Evolutionary conservation across 306 rosid genomes (phyloP).

Genomic region (Canavalia ensiformis): DNA sequence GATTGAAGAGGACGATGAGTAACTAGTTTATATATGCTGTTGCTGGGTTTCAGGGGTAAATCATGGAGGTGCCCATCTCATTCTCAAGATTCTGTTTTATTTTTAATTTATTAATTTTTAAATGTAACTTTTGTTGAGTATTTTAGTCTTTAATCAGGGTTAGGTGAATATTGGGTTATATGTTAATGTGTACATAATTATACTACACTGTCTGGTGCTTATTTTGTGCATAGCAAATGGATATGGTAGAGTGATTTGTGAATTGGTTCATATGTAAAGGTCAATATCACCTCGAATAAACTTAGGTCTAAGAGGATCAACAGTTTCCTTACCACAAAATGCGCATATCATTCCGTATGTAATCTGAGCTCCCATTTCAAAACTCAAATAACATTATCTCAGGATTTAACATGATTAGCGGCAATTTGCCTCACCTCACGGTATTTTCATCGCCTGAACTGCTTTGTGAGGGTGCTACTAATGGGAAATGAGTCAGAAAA

Average conservation of each 20-base stretch:
- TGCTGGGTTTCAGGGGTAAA: constrained; percentile 46
- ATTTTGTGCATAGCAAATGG: constrained; percentile 10
- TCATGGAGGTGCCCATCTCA: constrained; percentile 37
- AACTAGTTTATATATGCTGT: constrained; percentile 34
- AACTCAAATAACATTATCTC: neutral
- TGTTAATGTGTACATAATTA: constrained; percentile 44
- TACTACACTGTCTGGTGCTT: constrained; percentile 32
- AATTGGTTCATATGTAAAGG: constrained; percentile 6
- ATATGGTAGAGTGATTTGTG: constrained; percentile 6
- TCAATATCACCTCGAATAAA: neutral
- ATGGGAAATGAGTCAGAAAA: neutral
- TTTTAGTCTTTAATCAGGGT: constrained; percentile 43
- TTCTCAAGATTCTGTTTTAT: neutral
- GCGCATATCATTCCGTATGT: neutral
- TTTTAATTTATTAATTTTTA: neutral
- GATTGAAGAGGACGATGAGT: constrained; percentile 21
- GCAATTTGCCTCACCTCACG: neutral
- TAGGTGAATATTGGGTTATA: constrained; percentile 27
- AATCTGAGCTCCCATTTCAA: neutral
- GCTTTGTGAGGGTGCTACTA: too few relatives aligned
- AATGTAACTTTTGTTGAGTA: constrained; percentile 7
- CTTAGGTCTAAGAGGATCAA: neutral
- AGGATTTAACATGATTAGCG: neutral
- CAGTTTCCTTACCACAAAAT: neutral
- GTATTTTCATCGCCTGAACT: too few relatives aligned